Evolutionary conservation across 441 rosid species (phyloP).

Genomic region (Pelargonium cotyledonis): DNA sequence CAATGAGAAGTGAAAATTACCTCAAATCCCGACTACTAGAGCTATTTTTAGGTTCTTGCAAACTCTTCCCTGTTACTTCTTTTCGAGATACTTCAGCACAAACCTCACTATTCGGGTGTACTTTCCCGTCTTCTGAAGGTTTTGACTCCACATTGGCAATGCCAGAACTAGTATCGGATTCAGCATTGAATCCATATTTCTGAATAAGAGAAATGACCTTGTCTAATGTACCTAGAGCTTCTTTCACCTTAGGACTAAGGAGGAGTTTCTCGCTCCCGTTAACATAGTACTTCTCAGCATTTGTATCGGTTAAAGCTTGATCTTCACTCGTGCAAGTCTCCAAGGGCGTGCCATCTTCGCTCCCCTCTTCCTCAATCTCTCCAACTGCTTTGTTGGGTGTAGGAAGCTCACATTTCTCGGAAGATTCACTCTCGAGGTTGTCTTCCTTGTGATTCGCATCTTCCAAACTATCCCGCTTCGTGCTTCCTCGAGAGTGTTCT

Average conservation of each 20-base stretch:
- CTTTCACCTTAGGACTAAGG: slow-evolving; percentile 59
- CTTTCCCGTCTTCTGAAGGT: slow-evolving; percentile 20
- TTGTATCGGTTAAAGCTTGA: slow-evolving; percentile 16
- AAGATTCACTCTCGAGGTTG: slow-evolving; percentile 18
- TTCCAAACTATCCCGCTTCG: slow-evolving; percentile 1
- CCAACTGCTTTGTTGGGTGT: slow-evolving; percentile 25
- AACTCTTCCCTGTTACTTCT: slow-evolving; percentile 31
- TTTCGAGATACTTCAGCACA: slow-evolving; percentile 25
- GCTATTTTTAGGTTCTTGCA: slow-evolving; percentile 35
- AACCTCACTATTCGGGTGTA: slow-evolving; percentile 26
- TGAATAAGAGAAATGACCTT: slow-evolving; percentile 53
- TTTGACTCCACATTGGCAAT: slow-evolving; percentile 25
- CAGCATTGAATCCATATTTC: slow-evolving; percentile 33
- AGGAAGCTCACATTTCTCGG: slow-evolving; percentile 12
- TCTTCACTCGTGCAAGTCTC: slow-evolving; percentile 22
- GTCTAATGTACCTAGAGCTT: slow-evolving; percentile 74
- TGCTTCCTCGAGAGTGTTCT: slow-evolving; percentile 22
- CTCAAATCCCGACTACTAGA: slow-evolving; percentile 28
- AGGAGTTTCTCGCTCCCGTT: slow-evolving; percentile 29
- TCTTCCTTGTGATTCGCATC: slow-evolving; percentile 18
- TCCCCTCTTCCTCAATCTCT: slow-evolving; percentile 64
- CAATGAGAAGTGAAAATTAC: slow-evolving; percentile 23
- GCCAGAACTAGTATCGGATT: slow-evolving; percentile 23
- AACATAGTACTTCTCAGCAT: slow-evolving; percentile 15
- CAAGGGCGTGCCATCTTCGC: slow-evolving; percentile 18